Conservation (phyloP, 2,329 filamentous ascomycete genomes). For the Saccharata proteae region DNA sequence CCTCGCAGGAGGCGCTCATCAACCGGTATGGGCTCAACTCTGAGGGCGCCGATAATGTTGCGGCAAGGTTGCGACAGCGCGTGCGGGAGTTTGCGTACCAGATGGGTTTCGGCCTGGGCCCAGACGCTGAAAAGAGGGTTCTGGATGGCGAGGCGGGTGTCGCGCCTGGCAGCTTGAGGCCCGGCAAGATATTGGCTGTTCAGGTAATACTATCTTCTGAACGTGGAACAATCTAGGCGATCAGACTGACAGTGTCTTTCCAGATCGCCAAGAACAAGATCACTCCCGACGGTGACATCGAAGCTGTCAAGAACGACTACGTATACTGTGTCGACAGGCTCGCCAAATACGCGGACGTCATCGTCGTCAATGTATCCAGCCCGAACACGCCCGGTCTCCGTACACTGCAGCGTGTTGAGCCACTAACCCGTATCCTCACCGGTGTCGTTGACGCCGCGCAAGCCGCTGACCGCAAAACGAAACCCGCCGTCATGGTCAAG, state of each 20-base stretch:
- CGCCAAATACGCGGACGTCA: conserved; percentile 79
- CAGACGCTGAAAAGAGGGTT: conserved; percentile 55
- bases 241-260: no score
- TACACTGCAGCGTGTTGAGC: conserved; percentile 72
- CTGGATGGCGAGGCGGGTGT: conserved; percentile 66
- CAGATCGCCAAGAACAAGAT: conserved; percentile 86
- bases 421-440: conserved; percentile 65
- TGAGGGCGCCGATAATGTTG: conserved; percentile 76
- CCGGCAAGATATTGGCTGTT: conserved; percentile 70
- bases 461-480: conserved; percentile 54
- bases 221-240: no score
- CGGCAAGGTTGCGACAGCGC: conserved; percentile 62
- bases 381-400: conserved; percentile 90
- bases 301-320: conserved; percentile 67
- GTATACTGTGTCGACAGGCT: conserved; percentile 78
- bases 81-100: conserved; percentile 64
- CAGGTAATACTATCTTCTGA: conserved; percentile 44
- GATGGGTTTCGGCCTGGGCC: conserved; percentile 52
- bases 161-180: conserved; percentile 65
- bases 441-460: conserved; percentile 73
- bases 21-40: conserved; percentile 96
- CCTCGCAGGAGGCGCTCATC: conserved; percentile 74
- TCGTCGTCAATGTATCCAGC: conserved; percentile 97
- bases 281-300: conserved; percentile 73
- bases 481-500: conserved; percentile 89